Evolutionary conservation across 139 green algal species (phyloP).

Genomic region (Auxenochlorella protothecoides): DNA sequence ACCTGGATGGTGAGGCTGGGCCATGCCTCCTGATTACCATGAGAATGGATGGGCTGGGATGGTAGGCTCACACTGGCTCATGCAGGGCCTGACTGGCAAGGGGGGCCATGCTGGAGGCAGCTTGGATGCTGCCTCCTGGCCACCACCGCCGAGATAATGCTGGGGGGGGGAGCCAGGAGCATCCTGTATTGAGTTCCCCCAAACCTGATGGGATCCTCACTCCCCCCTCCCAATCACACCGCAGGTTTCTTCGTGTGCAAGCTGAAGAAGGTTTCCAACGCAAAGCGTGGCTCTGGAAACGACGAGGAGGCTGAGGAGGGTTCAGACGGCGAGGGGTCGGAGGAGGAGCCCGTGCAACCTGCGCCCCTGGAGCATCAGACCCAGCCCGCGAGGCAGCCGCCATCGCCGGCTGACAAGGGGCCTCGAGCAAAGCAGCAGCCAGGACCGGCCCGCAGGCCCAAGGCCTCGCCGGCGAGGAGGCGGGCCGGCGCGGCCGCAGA

Average conservation of each 20-base stretch:
- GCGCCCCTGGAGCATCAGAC: neutral
- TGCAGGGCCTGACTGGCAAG: neutral
- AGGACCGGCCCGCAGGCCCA: neutral
- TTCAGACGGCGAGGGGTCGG: neutral
- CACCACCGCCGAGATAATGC: too few species aligned
- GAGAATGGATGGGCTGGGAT: too few species aligned
- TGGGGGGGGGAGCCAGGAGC: too few species aligned
- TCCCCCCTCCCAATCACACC: neutral
- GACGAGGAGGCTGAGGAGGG: constrained; percentile 18
- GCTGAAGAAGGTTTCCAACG: constrained; percentile 92
- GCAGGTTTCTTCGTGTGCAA: constrained; percentile 99
- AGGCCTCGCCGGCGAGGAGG: neutral
- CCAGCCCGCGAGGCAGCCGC: neutral
- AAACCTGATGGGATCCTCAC: too few species aligned
- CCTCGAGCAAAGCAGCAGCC: neutral
- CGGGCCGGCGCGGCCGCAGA: neutral
- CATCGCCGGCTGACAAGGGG: neutral
- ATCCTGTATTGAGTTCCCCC: too few species aligned
- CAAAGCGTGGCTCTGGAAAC: constrained; percentile 27
- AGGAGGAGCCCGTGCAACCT: neutral
- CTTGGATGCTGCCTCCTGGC: too few species aligned
- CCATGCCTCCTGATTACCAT: too few species aligned
- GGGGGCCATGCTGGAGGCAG: too few species aligned
- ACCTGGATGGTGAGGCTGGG: constrained; percentile 77
- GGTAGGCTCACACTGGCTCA: neutral